Base-by-base conservation (phyloP, 768 basidiomycete genomes). In the Hygrophorus pudorinus region DNA sequence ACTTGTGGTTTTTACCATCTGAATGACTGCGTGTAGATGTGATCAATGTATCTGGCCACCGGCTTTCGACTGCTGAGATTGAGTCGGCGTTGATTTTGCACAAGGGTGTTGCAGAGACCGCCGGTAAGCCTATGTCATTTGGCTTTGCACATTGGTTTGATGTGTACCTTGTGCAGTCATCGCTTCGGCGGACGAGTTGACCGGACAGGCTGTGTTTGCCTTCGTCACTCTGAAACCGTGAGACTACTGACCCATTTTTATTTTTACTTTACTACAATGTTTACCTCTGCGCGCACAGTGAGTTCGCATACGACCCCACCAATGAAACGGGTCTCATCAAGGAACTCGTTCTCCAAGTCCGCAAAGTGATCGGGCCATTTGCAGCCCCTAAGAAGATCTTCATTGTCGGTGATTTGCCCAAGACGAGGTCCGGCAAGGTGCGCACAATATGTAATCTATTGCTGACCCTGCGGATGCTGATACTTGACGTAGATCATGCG, bases 321-420 rank as follows among this genome's bases (percentile, higher is more conserved):
- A 71, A 93, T 47, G 90, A 96, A 64, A 52, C 70, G 0, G 71
- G 63, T 0, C 75, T 97, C 28, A 51, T 66, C 42, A 97, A 96
- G 65, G 94, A 97, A 65, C 78, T 99, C 48, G 74, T 83, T 21
- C 78, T 97, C 27, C 93, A 97, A 67, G 93, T 97, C 14, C 81
- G 96, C 57, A 98, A 98, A 68, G 86, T 87, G 35, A 99, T 99
- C 48, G 96, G 94, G 3, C 93, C 96, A 2, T 97, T 99, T 64
- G 94, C 94, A 1, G 84, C 92, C 12, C 94, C 94, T 20, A 98
- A 97, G 78, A 87, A 84, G 67, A 78, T 94, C 53, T 81, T 72
- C 61, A 70, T 93, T 53, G 84, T 90, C 51, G 51, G 62, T 34
- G 92, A 94, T 64, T 67, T 96, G 44, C 93, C 93, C 30, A 96